A percentile compares a stretch with the other conserved stretches of the same genome.
Conservation (phyloP, 306 rosid species). For the Medicago ruthenica region DNA sequence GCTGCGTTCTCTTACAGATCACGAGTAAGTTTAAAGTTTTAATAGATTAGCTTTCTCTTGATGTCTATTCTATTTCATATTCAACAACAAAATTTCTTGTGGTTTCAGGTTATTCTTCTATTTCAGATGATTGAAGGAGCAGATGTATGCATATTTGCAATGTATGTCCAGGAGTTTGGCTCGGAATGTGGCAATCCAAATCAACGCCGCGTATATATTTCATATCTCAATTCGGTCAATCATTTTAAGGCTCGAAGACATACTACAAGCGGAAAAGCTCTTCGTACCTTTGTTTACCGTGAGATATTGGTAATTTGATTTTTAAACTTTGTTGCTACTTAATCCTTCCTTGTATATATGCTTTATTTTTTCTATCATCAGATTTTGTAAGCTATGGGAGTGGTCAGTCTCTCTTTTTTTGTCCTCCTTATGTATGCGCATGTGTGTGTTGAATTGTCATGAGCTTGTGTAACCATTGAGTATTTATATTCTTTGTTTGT, state of each 20-base stretch:
- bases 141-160: constrained; percentile 67
- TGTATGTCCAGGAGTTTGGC: constrained; percentile 77
- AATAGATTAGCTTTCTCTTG: not conserved
- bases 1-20: constrained; percentile 60
- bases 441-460: not conserved
- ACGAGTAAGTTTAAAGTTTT: constrained; percentile 53
- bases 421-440: not conserved
- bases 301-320: constrained; percentile 62
- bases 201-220: constrained; percentile 59
- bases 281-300: constrained; percentile 76
- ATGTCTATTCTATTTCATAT: constrained; percentile 17
- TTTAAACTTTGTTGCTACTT: not conserved
- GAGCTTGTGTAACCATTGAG: too few relatives aligned
- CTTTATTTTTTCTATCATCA: constrained; percentile 30
- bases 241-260: constrained; percentile 63
- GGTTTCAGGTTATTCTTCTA: too few relatives aligned
- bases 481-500: too few relatives aligned
- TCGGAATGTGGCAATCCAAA: constrained; percentile 68
- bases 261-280: constrained; percentile 56
- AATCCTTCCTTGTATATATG: constrained; percentile 11
- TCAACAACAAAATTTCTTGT: not conserved
- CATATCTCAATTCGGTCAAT: constrained; percentile 75
- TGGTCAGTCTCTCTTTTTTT: constrained; percentile 50
- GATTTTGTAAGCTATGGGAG: constrained; percentile 59
- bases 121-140: constrained; percentile 77